phyloP scores from a whole-genome alignment of 352 stramenopile species.

The Pythium dissimile region DNA sequence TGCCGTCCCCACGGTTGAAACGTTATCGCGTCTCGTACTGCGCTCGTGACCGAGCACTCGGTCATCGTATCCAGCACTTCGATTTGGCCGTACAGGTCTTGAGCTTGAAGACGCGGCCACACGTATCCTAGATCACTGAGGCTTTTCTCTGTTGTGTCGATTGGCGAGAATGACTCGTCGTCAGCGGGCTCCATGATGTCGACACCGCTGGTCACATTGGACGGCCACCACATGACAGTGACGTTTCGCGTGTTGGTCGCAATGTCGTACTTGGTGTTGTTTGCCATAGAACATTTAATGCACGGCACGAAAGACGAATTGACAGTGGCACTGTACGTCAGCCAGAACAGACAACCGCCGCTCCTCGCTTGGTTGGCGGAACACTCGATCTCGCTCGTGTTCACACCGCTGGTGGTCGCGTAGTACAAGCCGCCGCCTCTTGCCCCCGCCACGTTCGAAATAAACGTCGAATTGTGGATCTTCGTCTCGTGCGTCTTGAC shows the following conservation, averaged over 20 bases:
- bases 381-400: conserved; percentile 26
- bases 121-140: conserved; percentile 25
- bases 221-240: conserved; percentile 55
- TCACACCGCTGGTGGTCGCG: conserved; percentile 22
- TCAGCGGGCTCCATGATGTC: conserved; percentile 36
- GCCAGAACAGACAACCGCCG: conserved; percentile 64
- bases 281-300: conserved; percentile 27
- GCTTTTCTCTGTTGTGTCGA: conserved; percentile 28
- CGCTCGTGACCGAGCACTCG: conserved; percentile 29
- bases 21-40: conserved; percentile 12
- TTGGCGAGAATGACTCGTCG: conserved; percentile 42
- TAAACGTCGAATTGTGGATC: conserved; percentile 25
- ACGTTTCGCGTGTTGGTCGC: conserved; percentile 61
- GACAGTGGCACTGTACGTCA: conserved; percentile 23
- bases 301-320: conserved; percentile 31
- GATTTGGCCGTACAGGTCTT: conserved; percentile 60
- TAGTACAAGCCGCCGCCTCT: conserved; percentile 57
- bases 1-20: conserved; percentile 34
- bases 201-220: conserved; percentile 38
- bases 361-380: conserved; percentile 39
- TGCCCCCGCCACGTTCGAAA: conserved; percentile 28
- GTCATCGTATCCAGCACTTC: conserved; percentile 57
- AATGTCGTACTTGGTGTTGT: conserved; percentile 51
- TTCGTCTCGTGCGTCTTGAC: conserved; percentile 9
- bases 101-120: conserved; percentile 53